These are phyloP conservation scores for Aspergillus sp. DNA, from an alignment of 2,329 filamentous ascomycete species.

Conservation along the genomic window DNA sequence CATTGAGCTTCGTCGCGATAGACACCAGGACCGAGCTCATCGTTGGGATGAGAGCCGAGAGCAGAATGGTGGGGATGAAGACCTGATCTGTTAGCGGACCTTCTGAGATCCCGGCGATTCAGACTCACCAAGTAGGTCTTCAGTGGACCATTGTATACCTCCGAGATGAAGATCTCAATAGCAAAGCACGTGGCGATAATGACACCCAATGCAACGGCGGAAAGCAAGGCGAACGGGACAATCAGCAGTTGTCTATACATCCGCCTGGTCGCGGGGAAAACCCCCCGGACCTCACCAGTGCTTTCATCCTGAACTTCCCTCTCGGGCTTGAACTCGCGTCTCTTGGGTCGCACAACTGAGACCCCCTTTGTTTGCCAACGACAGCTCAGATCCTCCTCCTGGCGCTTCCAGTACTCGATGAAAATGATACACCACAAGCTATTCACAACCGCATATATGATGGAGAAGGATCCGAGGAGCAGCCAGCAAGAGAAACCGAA, in stretches of 20 bases:
- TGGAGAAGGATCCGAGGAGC: constrained; percentile 79
- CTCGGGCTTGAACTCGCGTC: constrained; percentile 78
- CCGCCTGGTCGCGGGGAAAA: constrained; percentile 77
- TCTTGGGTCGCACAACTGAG: constrained; percentile 75
- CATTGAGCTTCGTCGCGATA: constrained; percentile 75
- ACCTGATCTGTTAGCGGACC: constrained; percentile 53
- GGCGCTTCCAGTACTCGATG: constrained; percentile 95
- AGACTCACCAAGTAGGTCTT: constrained; percentile 75
- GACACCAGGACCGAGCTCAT: constrained; percentile 78
- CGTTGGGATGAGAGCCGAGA: constrained; percentile 78
- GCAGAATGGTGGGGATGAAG: constrained; percentile 84
- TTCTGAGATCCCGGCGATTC: neutral
- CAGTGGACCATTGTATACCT: constrained; percentile 88
- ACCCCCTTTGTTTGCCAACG: constrained; percentile 90
- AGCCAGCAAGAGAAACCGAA: constrained; percentile 81
- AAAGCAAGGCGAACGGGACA: constrained; percentile 82
- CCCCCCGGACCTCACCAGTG: constrained; percentile 75
- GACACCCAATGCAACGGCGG: constrained; percentile 72
- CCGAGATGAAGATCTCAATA: constrained; percentile 95
- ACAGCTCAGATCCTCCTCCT: constrained; percentile 83
- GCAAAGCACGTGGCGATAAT: constrained; percentile 88
- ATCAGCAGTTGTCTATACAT: constrained; percentile 82
- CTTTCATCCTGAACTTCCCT: constrained; percentile 75
- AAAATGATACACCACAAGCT: constrained; percentile 86
- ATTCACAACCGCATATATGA: constrained; percentile 81